A percentile compares a stretch with the other conserved stretches of the same genome.
phyloP scores from a whole-genome alignment of 768 basidiomycete genomes.

The Suillus lakei region DNA sequence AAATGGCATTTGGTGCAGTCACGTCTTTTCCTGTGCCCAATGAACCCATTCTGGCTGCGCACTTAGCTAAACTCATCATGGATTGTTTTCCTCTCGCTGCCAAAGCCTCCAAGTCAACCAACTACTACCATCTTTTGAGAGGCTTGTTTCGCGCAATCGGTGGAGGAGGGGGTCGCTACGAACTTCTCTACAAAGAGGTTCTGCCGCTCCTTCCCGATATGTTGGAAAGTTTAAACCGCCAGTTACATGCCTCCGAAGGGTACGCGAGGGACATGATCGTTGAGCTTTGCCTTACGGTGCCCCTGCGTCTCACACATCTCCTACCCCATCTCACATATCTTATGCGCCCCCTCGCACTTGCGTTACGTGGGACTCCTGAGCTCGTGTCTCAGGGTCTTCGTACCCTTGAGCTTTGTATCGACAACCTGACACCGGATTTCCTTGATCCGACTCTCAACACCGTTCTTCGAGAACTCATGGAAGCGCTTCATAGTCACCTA shows the following conservation, averaged over 20 bases:
- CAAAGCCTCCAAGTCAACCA: conserved; percentile 86
- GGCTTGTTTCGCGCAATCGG: conserved; percentile 93
- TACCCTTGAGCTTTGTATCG: conserved; percentile 98
- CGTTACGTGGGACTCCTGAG: conserved; percentile 85
- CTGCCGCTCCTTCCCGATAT: conserved; percentile 95
- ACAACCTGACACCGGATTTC: conserved; percentile 97
- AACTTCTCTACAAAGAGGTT: conserved; percentile 94
- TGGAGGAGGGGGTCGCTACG: conserved; percentile 91
- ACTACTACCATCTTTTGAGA: conserved; percentile 91
- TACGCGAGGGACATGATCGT: conserved; percentile 89
- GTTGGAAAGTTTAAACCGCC: conserved; percentile 92
- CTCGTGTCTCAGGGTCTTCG: conserved; percentile 94
- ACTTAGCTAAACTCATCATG: conserved; percentile 93
- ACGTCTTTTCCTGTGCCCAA: conserved; percentile 72
- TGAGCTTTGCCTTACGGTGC: conserved; percentile 96
- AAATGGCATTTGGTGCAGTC: conserved; percentile 93
- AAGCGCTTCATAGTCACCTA: conserved; percentile 88
- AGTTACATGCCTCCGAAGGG: conserved; percentile 86
- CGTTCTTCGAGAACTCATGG: conserved; percentile 92
- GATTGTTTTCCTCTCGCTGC: conserved; percentile 94
- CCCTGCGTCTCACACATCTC: conserved; percentile 92
- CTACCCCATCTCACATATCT: conserved; percentile 93
- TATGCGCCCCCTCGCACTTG: conserved; percentile 94
- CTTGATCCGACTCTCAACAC: conserved; percentile 94
- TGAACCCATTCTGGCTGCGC: conserved; percentile 91